A percentile compares a stretch with the other conserved stretches of the same genome.
Conservation (phyloP, 805 yeast species). For the Nakazawaea pomicola region DNA sequence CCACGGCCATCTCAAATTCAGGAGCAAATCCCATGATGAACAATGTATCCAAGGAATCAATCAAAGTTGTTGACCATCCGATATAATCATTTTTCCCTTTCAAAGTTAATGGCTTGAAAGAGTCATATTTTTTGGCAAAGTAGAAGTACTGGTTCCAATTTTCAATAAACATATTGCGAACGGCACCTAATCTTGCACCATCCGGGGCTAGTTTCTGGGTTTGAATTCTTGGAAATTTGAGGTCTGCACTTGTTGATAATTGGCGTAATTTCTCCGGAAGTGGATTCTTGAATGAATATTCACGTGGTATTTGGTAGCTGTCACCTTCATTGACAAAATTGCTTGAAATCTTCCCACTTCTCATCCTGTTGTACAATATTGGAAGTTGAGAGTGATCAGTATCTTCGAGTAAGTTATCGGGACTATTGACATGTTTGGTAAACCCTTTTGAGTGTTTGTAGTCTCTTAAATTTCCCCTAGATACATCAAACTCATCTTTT, state of each 20-base stretch:
- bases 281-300: constrained; percentile 3
- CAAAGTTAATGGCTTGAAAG: constrained; percentile 10
- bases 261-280: neutral
- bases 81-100: constrained; percentile 6
- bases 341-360: constrained; percentile 3
- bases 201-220: neutral
- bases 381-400: neutral
- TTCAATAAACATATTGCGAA: constrained; percentile 5
- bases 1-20: constrained; percentile 41
- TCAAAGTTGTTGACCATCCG: constrained; percentile 53
- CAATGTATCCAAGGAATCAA: constrained; percentile 77
- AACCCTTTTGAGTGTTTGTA: constrained; percentile 7
- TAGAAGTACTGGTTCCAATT: constrained; percentile 13
- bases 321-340: neutral
- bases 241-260: neutral
- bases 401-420: neutral
- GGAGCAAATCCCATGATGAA: constrained; percentile 64
- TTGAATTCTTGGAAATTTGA: constrained; percentile 6
- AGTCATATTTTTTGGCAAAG: constrained; percentile 7
- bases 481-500: neutral
- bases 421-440: neutral
- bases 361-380: constrained; percentile 5
- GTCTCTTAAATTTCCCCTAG: neutral
- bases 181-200: neutral
- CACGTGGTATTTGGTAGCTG: neutral